Evolutionary conservation across 108 stramenopile species (phyloP).

Genomic region (Phaeodactylum tricornutum): DNA sequence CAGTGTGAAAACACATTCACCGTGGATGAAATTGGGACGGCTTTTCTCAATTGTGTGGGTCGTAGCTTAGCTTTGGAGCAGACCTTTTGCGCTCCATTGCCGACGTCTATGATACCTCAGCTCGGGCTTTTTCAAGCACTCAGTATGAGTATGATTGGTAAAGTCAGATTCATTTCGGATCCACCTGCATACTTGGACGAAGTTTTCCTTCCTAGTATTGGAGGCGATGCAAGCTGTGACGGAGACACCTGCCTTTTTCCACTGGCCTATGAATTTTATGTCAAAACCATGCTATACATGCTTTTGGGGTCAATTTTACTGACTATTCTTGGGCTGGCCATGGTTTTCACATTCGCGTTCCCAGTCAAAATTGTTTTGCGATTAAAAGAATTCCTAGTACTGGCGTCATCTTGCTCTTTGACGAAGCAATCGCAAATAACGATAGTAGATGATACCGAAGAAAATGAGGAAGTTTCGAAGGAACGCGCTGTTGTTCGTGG

Average conservation of each 20-base stretch:
- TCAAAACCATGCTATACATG: slow-evolving; percentile 23
- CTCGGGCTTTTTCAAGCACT: slow-evolving; percentile 35
- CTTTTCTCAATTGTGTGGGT: slow-evolving; percentile 32
- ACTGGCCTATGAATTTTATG: slow-evolving; percentile 15
- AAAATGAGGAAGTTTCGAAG: neutral
- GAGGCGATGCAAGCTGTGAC: slow-evolving; percentile 22
- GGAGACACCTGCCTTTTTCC: slow-evolving; percentile 24
- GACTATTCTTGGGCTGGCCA: slow-evolving; percentile 18
- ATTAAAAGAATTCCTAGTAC: neutral
- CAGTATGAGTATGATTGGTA: slow-evolving; percentile 13
- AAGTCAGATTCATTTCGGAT: slow-evolving; percentile 31
- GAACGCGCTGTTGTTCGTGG: slow-evolving; percentile 1
- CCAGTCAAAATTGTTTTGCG: slow-evolving; percentile 16
- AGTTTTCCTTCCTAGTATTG: slow-evolving; percentile 14
- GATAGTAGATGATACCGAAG: neutral
- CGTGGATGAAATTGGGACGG: slow-evolving; percentile 1
- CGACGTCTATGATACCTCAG: slow-evolving; percentile 33
- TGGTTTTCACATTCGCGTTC: slow-evolving; percentile 21
- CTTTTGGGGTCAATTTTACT: slow-evolving; percentile 27
- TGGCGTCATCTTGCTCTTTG: neutral
- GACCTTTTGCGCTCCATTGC: slow-evolving; percentile 15
- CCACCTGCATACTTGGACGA: slow-evolving; percentile 26
- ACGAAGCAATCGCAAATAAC: neutral
- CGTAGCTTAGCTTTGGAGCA: slow-evolving; percentile 1
- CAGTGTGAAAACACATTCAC: neutral